phyloP scores from a whole-genome alignment of 257 asterid genomes.

The Cruciata laevipes region DNA sequence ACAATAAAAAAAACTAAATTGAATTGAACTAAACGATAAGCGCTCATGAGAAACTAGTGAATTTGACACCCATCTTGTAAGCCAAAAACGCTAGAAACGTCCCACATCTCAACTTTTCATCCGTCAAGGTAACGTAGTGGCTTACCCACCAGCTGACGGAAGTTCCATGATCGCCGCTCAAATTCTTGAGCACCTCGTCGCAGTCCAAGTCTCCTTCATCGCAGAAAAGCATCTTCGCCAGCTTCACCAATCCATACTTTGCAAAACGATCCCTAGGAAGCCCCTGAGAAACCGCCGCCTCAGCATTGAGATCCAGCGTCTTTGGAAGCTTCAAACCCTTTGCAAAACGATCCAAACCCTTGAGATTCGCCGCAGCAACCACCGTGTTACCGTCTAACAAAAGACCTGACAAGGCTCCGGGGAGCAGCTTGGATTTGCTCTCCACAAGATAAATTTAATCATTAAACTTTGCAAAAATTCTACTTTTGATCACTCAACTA shows the following conservation, averaged over 20 bases:
- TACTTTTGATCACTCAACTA: no score
- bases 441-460: no score
- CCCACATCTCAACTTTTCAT: not conserved
- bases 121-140: not conserved
- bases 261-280: no score
- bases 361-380: not conserved
- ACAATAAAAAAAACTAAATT: no score
- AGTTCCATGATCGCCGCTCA: not conserved
- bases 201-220: no score
- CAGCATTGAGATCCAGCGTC: not conserved
- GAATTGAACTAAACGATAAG: no score
- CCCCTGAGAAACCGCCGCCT: not conserved
- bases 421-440: no score
- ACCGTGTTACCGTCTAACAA: not conserved
- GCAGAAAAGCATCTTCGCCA: not conserved
- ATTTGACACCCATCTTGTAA: not conserved
- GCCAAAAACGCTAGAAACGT: constrained; percentile 5
- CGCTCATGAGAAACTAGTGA: not conserved
- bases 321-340: not conserved
- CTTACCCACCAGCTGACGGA: not conserved
- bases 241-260: not conserved
- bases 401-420: not conserved
- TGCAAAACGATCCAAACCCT: not conserved
- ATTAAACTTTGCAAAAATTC: no score
- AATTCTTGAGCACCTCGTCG: no score